Percentiles rank a stretch among this genome's conserved stretches.
phyloP scores from a whole-genome alignment of 2,329 filamentous ascomycete species.

The Clonostachys rhizophaga region DNA sequence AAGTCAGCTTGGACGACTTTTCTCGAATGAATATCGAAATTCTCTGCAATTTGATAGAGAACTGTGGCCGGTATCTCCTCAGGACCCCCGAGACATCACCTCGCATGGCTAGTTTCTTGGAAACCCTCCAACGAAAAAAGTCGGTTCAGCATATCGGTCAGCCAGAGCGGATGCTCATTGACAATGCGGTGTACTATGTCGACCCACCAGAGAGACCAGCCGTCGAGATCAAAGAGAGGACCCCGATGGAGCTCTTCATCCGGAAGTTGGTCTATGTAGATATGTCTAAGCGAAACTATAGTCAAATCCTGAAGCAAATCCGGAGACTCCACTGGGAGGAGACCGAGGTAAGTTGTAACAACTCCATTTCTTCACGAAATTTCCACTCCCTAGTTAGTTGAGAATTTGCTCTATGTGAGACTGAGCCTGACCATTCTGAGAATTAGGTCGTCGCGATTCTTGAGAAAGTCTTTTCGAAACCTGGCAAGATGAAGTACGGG shows the following conservation, averaged over 20 bases:
- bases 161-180: slow-evolving; percentile 95
- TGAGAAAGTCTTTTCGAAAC: slow-evolving; percentile 91
- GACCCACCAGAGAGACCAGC: slow-evolving; percentile 90
- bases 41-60: slow-evolving; percentile 91
- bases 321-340: slow-evolving; percentile 98
- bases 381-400: neutral
- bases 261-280: slow-evolving; percentile 91
- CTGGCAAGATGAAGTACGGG: slow-evolving; percentile 95
- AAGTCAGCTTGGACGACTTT: slow-evolving; percentile 95
- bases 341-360: slow-evolving; percentile 53
- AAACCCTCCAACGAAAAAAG: slow-evolving; percentile 95
- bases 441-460: slow-evolving; percentile 65
- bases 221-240: slow-evolving; percentile 94
- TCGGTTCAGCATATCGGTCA: slow-evolving; percentile 91
- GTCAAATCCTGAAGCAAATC: slow-evolving; percentile 90
- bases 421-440: neutral
- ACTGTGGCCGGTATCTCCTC: slow-evolving; percentile 90
- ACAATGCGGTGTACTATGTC: slow-evolving; percentile 97
- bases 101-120: slow-evolving; percentile 88
- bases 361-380: neutral
- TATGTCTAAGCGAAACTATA: slow-evolving; percentile 89
- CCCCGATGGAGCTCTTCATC: slow-evolving; percentile 87
- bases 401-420: neutral
- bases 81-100: slow-evolving; percentile 90
- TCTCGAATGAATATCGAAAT: slow-evolving; percentile 99